Evolutionary conservation across 2,329 filamentous ascomycete species (phyloP), one percentile per base, ranked within the genome.

Genomic region (Colletotrichum gigasporum): DNA sequence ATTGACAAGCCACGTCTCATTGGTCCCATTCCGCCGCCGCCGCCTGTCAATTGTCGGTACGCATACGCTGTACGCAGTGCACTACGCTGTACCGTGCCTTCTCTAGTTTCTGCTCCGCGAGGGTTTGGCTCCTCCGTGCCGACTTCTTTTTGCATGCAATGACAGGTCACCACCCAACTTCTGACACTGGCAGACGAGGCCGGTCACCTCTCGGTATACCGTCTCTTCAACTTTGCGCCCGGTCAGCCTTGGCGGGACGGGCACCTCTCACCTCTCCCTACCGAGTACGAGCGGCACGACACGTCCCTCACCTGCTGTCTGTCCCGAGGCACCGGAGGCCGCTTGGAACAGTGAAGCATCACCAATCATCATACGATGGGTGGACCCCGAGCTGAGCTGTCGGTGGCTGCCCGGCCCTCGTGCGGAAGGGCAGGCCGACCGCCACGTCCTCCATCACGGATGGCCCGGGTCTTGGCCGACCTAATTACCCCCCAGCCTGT

Each of bases 1-100:
- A 12, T 16, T 14, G 26, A 8, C n/a, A 32, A 54, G 51, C 26
- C 32, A 16, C 22, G 5, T 63, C 16, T 32, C 47, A 59, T 60
- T 63, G 54, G 60, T 39, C 54, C 45, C 54, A 54, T 41, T 53
- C 48, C 61, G 32, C n/a, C n/a, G 56, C 35, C 22, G 44, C 24
- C 18, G 16, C 57, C 32, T 56, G 30, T 26, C 44, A 39, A 16
- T n/a, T 34, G 11, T 11, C 18, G n/a, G n/a, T n/a, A n/a, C n/a
- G n/a, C n/a, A n/a, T n/a, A n/a, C 11, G 50, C 34, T 52, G 28
- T 18, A 18, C 14, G 20, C n/a, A n/a, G n/a, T 39, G 34, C 34
- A 4, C 34, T 39, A 35, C 24, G n/a, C n/a, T n/a, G n/a, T n/a
- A n/a, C n/a, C n/a, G n/a, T n/a, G n/a, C n/a, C n/a, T n/a, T n/a